These are phyloP conservation scores for Scedosporium aurantiacum DNA, from an alignment of 2,329 filamentous ascomycete genomes.

Conservation along the genomic window DNA sequence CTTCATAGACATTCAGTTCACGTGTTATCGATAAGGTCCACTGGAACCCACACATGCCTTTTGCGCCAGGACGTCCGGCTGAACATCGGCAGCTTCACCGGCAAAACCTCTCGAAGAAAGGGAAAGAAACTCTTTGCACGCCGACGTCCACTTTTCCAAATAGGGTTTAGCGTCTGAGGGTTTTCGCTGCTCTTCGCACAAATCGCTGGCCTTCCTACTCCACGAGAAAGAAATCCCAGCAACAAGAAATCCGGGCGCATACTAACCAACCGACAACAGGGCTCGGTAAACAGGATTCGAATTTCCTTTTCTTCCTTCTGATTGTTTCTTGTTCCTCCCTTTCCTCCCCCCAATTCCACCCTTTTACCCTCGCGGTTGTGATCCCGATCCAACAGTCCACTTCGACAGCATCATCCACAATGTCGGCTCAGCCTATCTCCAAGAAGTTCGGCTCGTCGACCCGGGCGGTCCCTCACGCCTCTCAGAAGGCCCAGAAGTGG, in stretches of 20 bases:
- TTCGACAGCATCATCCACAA: conserved; percentile 20
- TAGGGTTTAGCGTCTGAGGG: conserved; percentile 27
- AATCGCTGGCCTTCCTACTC: conserved; percentile 13
- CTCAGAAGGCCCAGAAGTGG: conserved; percentile 97
- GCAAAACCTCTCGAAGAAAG: background rate
- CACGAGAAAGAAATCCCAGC: conserved; percentile 7
- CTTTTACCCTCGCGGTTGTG: conserved; percentile 16
- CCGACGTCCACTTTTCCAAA: conserved; percentile 11
- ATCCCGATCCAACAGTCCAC: conserved; percentile 11
- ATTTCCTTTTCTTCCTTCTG: conserved; percentile 4
- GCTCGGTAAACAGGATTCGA: conserved; percentile 6
- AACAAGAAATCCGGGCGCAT: conserved; percentile 2
- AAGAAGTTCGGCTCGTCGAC: conserved; percentile 98
- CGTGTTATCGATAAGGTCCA: background rate
- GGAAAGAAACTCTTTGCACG: background rate
- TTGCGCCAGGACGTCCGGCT: background rate
- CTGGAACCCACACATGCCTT: background rate
- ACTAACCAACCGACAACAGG: conserved; percentile 6
- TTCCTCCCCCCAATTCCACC: conserved; percentile 20
- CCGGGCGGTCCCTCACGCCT: conserved; percentile 75
- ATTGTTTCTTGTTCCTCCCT: conserved; percentile 13
- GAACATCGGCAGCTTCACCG: background rate
- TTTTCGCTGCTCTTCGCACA: conserved; percentile 28
- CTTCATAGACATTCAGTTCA: too few species aligned
- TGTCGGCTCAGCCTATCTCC: conserved; percentile 66